Conservation (phyloP, 352 stramenopile genomes). For the Phytophthora sp. region DNA sequence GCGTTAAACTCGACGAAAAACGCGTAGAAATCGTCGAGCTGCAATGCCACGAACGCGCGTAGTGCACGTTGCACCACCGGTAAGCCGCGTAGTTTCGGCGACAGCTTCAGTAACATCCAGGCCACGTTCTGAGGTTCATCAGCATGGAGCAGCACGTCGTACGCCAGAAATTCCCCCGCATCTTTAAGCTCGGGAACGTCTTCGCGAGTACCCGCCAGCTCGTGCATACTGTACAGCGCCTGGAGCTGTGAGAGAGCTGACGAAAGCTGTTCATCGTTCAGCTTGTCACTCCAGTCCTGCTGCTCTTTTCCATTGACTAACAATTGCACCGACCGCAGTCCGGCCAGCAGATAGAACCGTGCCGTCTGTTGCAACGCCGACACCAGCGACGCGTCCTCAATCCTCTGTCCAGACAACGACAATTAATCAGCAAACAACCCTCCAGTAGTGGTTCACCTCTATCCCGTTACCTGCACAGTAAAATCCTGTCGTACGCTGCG, state of each 20-base stretch:
- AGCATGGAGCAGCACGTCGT: slow-evolving; percentile 63
- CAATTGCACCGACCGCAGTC: slow-evolving; percentile 46
- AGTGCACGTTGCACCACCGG: slow-evolving; percentile 46
- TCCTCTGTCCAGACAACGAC: slow-evolving; percentile 33
- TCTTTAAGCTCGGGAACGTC: slow-evolving; percentile 22
- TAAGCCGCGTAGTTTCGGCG: slow-evolving; percentile 20
- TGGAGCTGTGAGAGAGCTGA: slow-evolving; percentile 67
- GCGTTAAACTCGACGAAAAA: slow-evolving; percentile 37
- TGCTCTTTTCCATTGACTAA: slow-evolving; percentile 20
- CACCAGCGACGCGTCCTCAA: slow-evolving; percentile 42
- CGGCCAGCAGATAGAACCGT: slow-evolving; percentile 65
- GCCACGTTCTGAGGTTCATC: slow-evolving; percentile 52
- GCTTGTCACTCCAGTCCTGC: slow-evolving; percentile 66
- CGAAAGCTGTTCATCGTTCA: slow-evolving; percentile 74
- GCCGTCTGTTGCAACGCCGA: slow-evolving; percentile 53
- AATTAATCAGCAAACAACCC: slow-evolving; percentile 6
- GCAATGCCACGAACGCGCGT: slow-evolving; percentile 58
- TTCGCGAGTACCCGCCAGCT: slow-evolving; percentile 13
- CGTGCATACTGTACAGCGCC: slow-evolving; percentile 37
- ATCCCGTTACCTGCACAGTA: slow-evolving; percentile 55
- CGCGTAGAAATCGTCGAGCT: slow-evolving; percentile 47
- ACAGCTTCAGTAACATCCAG: slow-evolving; percentile 47
- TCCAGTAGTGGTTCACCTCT: not conserved
- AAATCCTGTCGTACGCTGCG: slow-evolving; percentile 79
- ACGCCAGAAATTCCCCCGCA: slow-evolving; percentile 55